Base-by-base conservation (phyloP, 2,329 filamentous ascomycete genomes). In the Proliferodiscus dingleyae region DNA sequence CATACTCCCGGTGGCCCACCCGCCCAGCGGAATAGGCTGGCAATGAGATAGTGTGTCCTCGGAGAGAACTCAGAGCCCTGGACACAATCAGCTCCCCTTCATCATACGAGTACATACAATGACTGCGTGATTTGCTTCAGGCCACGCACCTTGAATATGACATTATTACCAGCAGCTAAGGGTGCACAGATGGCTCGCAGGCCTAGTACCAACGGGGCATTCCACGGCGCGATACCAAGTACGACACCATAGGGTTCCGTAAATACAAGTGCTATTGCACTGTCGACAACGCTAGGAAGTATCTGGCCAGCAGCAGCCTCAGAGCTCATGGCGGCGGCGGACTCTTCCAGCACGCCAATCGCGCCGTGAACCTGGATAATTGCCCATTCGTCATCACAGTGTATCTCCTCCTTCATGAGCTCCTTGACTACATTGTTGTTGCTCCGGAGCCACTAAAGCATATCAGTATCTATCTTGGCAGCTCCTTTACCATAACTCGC, bases 1-100 rank as follows among this genome's bases (percentile, higher is more conserved):
- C 71, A 43, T 9, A 63, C 63, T 1, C 70, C 71, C 1, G 60
- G 43, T 1, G 70, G 71, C 2, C 71, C 58, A 0, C 71, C 71
- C 1, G 70, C 70, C 8, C 71, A 63, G 1, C 58, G 59, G 34
- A 70, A 67, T 1, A 67, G 51, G 7, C 60, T 53, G 0, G 56
- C 66, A 3, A 73, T 53, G 2, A 58, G 49, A 33, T 61, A 66
- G 36, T 64, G 58, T 1, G 53, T 58, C 6, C 56, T 51, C 3
- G 47, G 68, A 2, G 50, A 54, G 1, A 66, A 46, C 45, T 70
- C 67, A 0, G 61, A 63, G 0, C 59, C 64, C 49, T n/a, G n/a
- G n/a, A n/a, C n/a, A n/a, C n/a, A n/a, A n/a, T n/a, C n/a, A n/a
- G n/a, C n/a, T n/a, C n/a, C n/a, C n/a, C n/a, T n/a, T n/a, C n/a